These are phyloP conservation scores for Corylus americana DNA, from an alignment of 306 rosid genomes.

Conservation along the genomic window DNA sequence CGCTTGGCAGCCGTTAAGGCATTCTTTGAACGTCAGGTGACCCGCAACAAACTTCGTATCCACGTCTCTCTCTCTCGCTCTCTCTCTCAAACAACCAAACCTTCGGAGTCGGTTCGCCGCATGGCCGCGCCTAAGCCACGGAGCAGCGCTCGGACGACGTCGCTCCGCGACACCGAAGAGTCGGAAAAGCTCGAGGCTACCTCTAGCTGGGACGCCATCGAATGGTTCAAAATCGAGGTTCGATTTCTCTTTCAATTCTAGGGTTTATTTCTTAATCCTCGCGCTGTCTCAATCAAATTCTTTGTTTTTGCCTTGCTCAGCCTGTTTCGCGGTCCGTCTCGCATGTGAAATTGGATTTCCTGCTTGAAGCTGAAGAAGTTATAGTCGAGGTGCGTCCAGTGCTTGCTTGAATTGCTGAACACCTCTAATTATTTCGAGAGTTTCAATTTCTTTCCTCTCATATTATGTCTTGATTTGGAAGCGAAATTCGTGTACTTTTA, in stretches of 20 bases:
- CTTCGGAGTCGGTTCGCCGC: conserved; percentile 41
- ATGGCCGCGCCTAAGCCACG: conserved; percentile 65
- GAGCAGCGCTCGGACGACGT: conserved; percentile 48
- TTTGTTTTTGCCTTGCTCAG: conserved; percentile 41
- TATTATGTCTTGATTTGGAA: background rate
- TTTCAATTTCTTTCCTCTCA: background rate
- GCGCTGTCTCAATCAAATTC: background rate
- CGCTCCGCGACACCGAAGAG: conserved; percentile 61
- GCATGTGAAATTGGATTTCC: conserved; percentile 56
- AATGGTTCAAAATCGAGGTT: conserved; percentile 95
- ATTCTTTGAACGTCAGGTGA: background rate
- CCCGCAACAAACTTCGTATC: background rate
- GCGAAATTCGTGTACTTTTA: background rate
- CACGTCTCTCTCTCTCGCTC: background rate
- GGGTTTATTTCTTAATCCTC: conserved; percentile 17
- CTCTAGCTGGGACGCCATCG: conserved; percentile 81
- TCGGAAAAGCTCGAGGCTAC: conserved; percentile 70
- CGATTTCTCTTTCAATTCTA: background rate
- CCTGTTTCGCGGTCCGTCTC: conserved; percentile 56
- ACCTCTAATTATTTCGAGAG: background rate
- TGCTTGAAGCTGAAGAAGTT: conserved; percentile 73
- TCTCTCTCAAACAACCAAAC: background rate
- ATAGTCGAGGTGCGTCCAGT: conserved; percentile 57
- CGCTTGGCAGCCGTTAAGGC: background rate
- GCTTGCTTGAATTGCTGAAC: background rate